Conservation (phyloP, 495 filamentous ascomycete species). For the Hypoxylon subgilvum region DNA sequence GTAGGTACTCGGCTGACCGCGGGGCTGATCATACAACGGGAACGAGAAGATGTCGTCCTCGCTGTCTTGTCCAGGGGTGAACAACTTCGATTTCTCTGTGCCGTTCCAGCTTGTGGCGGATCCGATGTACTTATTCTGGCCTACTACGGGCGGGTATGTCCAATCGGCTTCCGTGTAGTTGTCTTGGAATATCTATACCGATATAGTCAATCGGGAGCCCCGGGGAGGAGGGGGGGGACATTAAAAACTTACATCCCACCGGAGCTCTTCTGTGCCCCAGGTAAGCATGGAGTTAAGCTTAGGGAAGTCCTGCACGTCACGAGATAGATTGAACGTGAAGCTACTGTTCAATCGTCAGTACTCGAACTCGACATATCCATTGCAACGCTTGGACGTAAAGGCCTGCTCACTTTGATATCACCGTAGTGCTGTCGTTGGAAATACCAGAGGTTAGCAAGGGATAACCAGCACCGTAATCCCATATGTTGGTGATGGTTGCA, state of each 20-base stretch:
- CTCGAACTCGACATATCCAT: neutral
- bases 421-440: constrained; percentile 7
- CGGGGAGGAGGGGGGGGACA: neutral
- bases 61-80: constrained; percentile 22
- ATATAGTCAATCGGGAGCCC: neutral
- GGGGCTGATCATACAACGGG: constrained; percentile 25
- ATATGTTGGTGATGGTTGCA: constrained; percentile 19
- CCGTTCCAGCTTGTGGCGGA: constrained; percentile 25
- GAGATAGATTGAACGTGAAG: constrained; percentile 38
- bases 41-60: constrained; percentile 28
- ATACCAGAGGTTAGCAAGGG: constrained; percentile 26
- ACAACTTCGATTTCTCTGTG: constrained; percentile 2
- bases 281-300: constrained; percentile 25
- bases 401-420: constrained; percentile 21
- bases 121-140: constrained; percentile 40
- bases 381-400: neutral
- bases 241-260: constrained; percentile 39
- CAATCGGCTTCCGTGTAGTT: constrained; percentile 37
- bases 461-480: constrained; percentile 1
- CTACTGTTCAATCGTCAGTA: constrained; percentile 2
- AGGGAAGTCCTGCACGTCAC: constrained; percentile 24
- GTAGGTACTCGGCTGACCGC: constrained; percentile 21
- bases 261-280: constrained; percentile 42
- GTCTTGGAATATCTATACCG: constrained; percentile 33
- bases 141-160: constrained; percentile 41